Base-by-base conservation (phyloP, 2,329 filamentous ascomycete genomes). In the Alternaria sp. region DNA sequence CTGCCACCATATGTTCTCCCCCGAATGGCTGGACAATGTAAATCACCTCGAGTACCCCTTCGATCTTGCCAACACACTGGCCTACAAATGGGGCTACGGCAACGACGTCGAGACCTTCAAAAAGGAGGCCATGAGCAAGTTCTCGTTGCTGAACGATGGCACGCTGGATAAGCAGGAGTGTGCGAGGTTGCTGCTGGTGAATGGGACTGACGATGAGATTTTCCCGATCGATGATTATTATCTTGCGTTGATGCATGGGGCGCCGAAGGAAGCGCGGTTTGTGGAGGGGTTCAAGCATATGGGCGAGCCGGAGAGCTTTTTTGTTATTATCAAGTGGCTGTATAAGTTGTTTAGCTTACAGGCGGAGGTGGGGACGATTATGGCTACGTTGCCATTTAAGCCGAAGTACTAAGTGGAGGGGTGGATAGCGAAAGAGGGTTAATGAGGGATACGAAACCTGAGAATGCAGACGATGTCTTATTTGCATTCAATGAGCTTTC, bases 141-240 rank as follows among this genome's bases (percentile, higher is more conserved):
- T 86, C 72, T 88, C 85, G 12, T 75, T 89, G 11, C 73, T 89
- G 4, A 81, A 83, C 11, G 84, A 86, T 57, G 86, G 86, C 6
- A 87, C 86, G 23, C 76, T 89, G 32, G 82, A 87, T 59, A 82
- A 79, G 65, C 80, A 80, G 0, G 73, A 78, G 7, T 87, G 86
- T 60, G 77, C 83, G 23, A 78, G 82, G 28, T 70, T 88, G 57
- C 71, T 89, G 40, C 77, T 89, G 6, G 86, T 89, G 9, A 89
- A 89, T 67, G 85, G 87, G 0, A 85, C 83, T 2, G 82, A 85
- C 28, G 87, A 89, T 70, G 86, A 88, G 78, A 88, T 89, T 51
- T 89, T 89, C 75, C 87, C 87, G 0, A 86, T 89, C 49, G 87
- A 89, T 68, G 87, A 89, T 68, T 85, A 86, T 59, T 85, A 86